Conservation (phyloP, 345 rosid genomes). For the Psidium friedrichsthalianum region DNA sequence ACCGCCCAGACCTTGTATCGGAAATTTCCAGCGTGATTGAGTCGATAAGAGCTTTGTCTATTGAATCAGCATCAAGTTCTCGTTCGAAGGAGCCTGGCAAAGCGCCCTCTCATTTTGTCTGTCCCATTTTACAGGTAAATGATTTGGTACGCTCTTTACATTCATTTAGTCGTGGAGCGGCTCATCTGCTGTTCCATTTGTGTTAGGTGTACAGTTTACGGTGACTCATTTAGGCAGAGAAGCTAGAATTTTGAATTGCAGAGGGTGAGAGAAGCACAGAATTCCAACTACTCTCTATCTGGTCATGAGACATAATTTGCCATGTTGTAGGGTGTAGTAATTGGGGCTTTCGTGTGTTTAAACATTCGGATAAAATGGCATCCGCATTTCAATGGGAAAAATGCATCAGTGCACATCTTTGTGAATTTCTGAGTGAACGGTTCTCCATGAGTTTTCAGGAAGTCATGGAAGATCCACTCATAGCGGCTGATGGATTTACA, state of each 20-base stretch:
- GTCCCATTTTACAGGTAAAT: constrained; percentile 85
- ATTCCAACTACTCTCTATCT: background rate
- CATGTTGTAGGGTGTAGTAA: background rate
- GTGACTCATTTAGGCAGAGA: background rate
- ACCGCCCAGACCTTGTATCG: constrained; percentile 47
- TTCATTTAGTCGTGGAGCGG: background rate
- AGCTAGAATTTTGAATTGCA: background rate
- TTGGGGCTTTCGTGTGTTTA: background rate
- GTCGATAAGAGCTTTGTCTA: constrained; percentile 31
- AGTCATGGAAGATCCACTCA: constrained; percentile 75
- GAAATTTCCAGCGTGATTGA: constrained; percentile 43
- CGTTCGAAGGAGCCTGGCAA: constrained; percentile 31
- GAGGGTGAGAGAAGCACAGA: background rate
- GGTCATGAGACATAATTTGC: background rate
- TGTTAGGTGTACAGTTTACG: background rate
- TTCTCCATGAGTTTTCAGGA: constrained; percentile 29
- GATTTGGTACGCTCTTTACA: background rate
- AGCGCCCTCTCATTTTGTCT: constrained; percentile 71
- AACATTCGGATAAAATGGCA: background rate
- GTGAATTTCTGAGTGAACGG: background rate
- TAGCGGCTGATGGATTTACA: constrained; percentile 89
- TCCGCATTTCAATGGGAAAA: background rate
- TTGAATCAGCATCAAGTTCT: constrained; percentile 13
- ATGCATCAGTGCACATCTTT: background rate
- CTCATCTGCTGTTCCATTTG: background rate